A percentile compares a stretch with the other conserved stretches of the same genome.
Conservation (phyloP, 768 basidiomycete genomes). For the Lepiota brunneoincarnata region DNA sequence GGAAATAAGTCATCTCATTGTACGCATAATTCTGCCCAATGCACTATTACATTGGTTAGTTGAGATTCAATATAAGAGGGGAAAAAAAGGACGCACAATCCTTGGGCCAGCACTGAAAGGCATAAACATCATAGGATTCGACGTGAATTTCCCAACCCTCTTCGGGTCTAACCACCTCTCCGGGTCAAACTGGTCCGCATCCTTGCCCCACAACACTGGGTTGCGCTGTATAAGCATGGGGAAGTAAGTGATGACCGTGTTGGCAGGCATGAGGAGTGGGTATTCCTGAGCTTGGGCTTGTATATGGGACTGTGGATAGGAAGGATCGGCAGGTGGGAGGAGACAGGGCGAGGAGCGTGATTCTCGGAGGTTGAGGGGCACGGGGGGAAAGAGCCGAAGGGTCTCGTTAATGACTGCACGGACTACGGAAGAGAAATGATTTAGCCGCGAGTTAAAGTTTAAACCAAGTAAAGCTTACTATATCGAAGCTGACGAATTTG, state of each 20-base stretch:
- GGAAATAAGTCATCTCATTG: conserved; percentile 73
- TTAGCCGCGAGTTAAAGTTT: background rate
- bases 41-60: conserved; percentile 39
- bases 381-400: conserved; percentile 74
- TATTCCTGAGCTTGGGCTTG: conserved; percentile 19
- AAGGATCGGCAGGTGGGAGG: conserved; percentile 50
- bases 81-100: conserved; percentile 31
- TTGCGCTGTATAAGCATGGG: conserved; percentile 68
- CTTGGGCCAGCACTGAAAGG: conserved; percentile 75
- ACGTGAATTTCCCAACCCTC: conserved; percentile 45
- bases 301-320: conserved; percentile 30
- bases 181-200: conserved; percentile 77
- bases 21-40: conserved; percentile 74
- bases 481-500: conserved; percentile 62
- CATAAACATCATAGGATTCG: conserved; percentile 66
- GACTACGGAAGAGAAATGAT: conserved; percentile 35
- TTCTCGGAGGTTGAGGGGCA: conserved; percentile 71
- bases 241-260: conserved; percentile 55
- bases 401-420: conserved; percentile 80
- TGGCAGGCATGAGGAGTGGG: conserved; percentile 58
- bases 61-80: background rate
- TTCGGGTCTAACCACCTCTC: conserved; percentile 71
- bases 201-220: conserved; percentile 65
- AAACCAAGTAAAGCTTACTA: conserved; percentile 34
- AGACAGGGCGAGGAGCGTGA: conserved; percentile 45